Base-by-base conservation (phyloP, 306 rosid species). In the Senna siamea region DNA sequence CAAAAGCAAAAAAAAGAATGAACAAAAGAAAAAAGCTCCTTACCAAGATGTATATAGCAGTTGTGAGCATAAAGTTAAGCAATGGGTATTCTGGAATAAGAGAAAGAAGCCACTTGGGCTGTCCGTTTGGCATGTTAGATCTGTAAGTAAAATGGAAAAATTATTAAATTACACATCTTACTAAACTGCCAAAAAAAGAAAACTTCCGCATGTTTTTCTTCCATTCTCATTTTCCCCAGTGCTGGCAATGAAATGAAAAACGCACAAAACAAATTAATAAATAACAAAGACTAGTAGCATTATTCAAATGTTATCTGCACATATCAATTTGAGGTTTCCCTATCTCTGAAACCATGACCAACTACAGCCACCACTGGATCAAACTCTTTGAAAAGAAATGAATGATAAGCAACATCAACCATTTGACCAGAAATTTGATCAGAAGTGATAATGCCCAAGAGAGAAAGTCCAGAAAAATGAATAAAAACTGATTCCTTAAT, bases 81-180 rank as follows among this genome's bases (percentile, higher is more conserved):
- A 95, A 14, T 4, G 99, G 97, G 82, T 87, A 88, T 61, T 92
- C 92, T 17, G 98, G 99, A 70, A 95, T 86, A 80, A 95, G n/a
- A 53, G 89, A 92, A 78, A 95, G 99, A 85, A 92, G 98, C 99
- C 98, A 92, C 86, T 95, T 95, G 11, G 98, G 99, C 86, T 95
- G 99, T 82, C 99, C 99, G 51, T 95, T 81, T 40, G 99, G 95
- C 68, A 84, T 54, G 78, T 90, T 95, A 48, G 99, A 92, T 76
- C 99, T 95, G 92, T 51, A 68, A 10, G 73, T 48, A 76, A 26
- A 7, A 83, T 19, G 66, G 59, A 60, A 50, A 35, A 41, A 58
- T 71, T 79, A 69, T 54, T 41, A 26, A 65, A 51, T 68, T 44
- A 19, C 11, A 57, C 8, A 44, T 38, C 62, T 50, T 69, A 53